Base-by-base conservation (phyloP, 2,329 filamentous ascomycete species). In the Harringtonia lauricola region DNA sequence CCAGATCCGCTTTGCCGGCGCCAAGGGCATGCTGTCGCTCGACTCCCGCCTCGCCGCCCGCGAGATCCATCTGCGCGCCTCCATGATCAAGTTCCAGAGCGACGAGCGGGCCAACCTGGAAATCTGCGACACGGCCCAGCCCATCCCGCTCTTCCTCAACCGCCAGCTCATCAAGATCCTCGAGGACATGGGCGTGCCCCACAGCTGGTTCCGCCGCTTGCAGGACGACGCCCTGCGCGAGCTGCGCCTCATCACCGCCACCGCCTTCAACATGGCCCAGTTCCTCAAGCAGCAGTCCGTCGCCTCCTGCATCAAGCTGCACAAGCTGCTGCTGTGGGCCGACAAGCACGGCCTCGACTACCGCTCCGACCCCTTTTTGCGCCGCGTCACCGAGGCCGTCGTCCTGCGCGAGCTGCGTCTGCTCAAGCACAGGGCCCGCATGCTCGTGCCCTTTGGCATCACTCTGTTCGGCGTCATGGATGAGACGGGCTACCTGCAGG, bases 401-500 rank as follows among this genome's bases (percentile, higher is more conserved):
- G 68, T 89, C 0, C 63, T 92, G n/a, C 66, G 73, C 2, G 80
- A 84, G 50, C 64, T 94, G 4, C 74, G 85, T 4, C 68, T 83
- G 24, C 63, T 94, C 31, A 94, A 94, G 57, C 79, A 92, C 61
- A 83, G 81, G 43, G 78, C 83, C 0, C 76, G 85, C 1, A 92
- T 94, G 29, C 80, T 76, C 0, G 73, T 94, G 0, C 60, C 72
- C 0, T 59, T 80, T 15, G 87, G 84, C 0, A 72, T 81, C n/a
- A 88, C 85, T 0, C 67, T 94, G 0, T 88, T 87, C 52, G 87
- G 87, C 0, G 70, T 94, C 41, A 84, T 92, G 76, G 87, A 94
- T 49, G 86, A 94, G 59, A 87, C 83, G 0, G 76, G 74, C 0
- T 74, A 71, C 30, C 65, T 94, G 0, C 50, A 71, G 10, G 79